Evolutionary conservation across 2,329 filamentous ascomycete genomes (phyloP), one percentile per base, ranked within the genome.

Genomic region (Neonectria sp.): DNA sequence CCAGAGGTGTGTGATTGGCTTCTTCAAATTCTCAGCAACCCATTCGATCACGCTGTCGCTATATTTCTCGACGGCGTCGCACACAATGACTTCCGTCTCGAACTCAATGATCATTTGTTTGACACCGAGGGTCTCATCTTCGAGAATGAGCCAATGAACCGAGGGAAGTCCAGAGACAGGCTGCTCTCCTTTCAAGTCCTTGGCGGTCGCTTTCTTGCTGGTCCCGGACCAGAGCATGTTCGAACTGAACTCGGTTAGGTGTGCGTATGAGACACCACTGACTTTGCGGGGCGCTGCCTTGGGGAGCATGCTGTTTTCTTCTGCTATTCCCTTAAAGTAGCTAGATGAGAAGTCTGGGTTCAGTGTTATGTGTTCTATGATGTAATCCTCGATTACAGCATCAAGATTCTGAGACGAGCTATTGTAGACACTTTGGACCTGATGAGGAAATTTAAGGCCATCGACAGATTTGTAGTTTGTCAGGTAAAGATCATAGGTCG

Each of bases 31-130:
- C 3, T 35, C 37, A 17, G 27, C 9, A 2, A 72, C 48, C 70
- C 70, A 72, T 9, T 71, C 4, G 2, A 59, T 69, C 8, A 69
- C 68, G 1, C 40, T 46, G 2, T 49, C 25, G 4, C 48, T 63
- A 24, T 57, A 67, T 7, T 60, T 58, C 0, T 60, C 65, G 2
- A 70, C 65, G 0, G 70, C 70, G 35, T 72, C 70, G 1, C 68
- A 68, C 1, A 72, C 65, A 43, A 71, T 67, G 0, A 71, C 62
- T 2, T 71, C 60, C 0, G 57, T 55, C n/a, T 72, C 62, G 43
- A 72, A 71, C 53, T 69, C 70, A 8, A 72, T 51, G 2, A 72
- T 52, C 8, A 71, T 52, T 27, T 72, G 63, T 7, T 72, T 72
- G 0, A 69, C 59, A 0, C 70, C 65, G 9, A 71, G 45, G 8